Evolutionary conservation across 805 yeast genomes (phyloP), one percentile per base, ranked within the genome.

Genomic region (Metschnikowia rubicola): DNA sequence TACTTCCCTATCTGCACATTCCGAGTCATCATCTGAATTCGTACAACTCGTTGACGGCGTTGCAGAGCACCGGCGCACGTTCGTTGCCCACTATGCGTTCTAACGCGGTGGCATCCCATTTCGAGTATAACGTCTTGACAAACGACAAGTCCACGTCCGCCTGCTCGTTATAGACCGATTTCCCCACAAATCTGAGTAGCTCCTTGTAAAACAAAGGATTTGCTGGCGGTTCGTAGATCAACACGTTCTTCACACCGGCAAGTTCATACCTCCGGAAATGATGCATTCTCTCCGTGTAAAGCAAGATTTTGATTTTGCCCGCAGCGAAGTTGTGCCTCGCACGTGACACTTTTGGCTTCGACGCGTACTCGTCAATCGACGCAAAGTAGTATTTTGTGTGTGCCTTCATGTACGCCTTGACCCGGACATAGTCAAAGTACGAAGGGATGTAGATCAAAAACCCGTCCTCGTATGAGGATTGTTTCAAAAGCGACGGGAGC

Each of bases 211-310:
- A 94, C 35, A 74, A 62, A 8, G 97, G 96, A 62, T 92, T 90
- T 12, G 83, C 73, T 11, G 99, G 98, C 17, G 87, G 74, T 31
- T 85, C 88, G 65, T 89, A 94, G 70, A 94, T 81, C 7, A 92
- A 64, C 13, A 94, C 75, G 46, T 83, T 86, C 60, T 86, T 84
- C 19, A 88, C 96, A 28, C 98, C 98, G 49, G 77, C 80, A 43
- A 94, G 73, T 48, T 87, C 91, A 64, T 79, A 91, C 43, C 98
- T 77, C 54, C 96, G 80, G 71, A 83, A 94, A 62, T 88, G 94
- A 65, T 94, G 98, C 62, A 92, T 71, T 75, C 99, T 84, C 60
- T 92, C 98, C 0, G 97, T 88, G 66, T 92, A 92, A n/a, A 94
- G 67, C 70, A 94, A 63, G 28, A 92, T 75, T 58, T 86, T 84